A percentile compares a stretch with the other conserved stretches of the same genome.
phyloP scores from a whole-genome alignment of 2,329 filamentous ascomycete genomes.

The Claviceps arundinis region DNA sequence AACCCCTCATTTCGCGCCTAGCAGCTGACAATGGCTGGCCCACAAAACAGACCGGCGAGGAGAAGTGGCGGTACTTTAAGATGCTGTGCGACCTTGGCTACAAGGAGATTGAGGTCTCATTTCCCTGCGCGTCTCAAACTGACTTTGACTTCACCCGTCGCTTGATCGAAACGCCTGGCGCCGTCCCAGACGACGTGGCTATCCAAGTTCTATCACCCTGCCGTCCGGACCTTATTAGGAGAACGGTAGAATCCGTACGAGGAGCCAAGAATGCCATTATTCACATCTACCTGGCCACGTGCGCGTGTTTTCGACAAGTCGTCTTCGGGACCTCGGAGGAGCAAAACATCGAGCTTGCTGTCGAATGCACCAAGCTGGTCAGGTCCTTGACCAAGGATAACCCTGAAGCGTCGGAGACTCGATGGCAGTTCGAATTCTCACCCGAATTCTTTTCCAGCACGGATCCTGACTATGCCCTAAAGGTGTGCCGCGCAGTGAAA shows the following conservation, averaged over 20 bases:
- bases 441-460: slow-evolving; percentile 89
- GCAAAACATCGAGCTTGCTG: slow-evolving; percentile 68
- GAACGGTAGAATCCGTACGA: slow-evolving; percentile 77
- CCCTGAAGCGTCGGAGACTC: slow-evolving; percentile 40
- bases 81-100: slow-evolving; percentile 87
- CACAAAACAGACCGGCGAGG: slow-evolving; percentile 61
- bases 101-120: slow-evolving; percentile 96
- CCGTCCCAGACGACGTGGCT: slow-evolving; percentile 78
- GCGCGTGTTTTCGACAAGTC: slow-evolving; percentile 84
- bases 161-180: slow-evolving; percentile 71
- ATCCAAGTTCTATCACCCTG: slow-evolving; percentile 89
- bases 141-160: slow-evolving; percentile 91
- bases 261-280: slow-evolving; percentile 89
- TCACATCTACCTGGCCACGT: slow-evolving; percentile 92
- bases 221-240: slow-evolving; percentile 76
- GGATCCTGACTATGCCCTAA: slow-evolving; percentile 65
- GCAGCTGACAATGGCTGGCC: background rate
- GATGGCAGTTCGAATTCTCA: slow-evolving; percentile 73
- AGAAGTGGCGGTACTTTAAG: slow-evolving; percentile 91
- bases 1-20: no score
- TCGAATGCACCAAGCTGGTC: slow-evolving; percentile 75
- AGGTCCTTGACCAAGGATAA: slow-evolving; percentile 79
- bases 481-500: slow-evolving; percentile 87
- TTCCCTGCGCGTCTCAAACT: slow-evolving; percentile 85
- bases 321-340: slow-evolving; percentile 82